Evolutionary conservation across 768 basidiomycete species (phyloP).

Genomic region (Calocera cornea): DNA sequence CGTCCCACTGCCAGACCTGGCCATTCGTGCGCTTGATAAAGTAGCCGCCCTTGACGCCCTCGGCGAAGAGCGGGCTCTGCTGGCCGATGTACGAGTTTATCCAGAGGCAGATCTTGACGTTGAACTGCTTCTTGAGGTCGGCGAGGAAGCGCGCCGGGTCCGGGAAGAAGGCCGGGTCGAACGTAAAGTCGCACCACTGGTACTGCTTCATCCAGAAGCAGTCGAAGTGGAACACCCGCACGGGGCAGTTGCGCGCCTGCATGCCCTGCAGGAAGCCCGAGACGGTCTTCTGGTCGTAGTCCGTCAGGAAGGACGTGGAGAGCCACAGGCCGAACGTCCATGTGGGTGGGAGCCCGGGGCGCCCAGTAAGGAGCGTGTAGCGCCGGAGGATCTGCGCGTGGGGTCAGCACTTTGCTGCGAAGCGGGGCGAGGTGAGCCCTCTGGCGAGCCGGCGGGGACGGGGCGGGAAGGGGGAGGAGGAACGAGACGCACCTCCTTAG

Average conservation of each 20-base stretch:
- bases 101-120: constrained; percentile 63
- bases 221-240: constrained; percentile 62
- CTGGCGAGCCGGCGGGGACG: too few relatives aligned
- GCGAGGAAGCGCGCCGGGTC: constrained; percentile 49
- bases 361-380: constrained; percentile 49
- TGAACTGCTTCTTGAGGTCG: constrained; percentile 30
- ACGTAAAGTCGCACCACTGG: constrained; percentile 37
- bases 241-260: constrained; percentile 43
- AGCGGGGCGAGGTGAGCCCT: too few relatives aligned
- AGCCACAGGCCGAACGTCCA: constrained; percentile 73
- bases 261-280: constrained; percentile 58
- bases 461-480: background rate
- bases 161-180: constrained; percentile 63
- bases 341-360: constrained; percentile 49
- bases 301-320: constrained; percentile 62
- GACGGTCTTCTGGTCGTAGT: constrained; percentile 48
- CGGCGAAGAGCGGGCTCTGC: constrained; percentile 52
- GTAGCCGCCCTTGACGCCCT: constrained; percentile 52
- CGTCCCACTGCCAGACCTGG: constrained; percentile 40
- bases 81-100: constrained; percentile 59
- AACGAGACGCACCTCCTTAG: constrained; percentile 37
- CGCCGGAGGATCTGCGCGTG: constrained; percentile 38
- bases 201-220: constrained; percentile 27
- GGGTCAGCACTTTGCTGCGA: background rate
- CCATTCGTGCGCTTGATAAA: constrained; percentile 58